Base-by-base conservation (phyloP, 768 basidiomycete species). In the Hydnum rufescens region DNA sequence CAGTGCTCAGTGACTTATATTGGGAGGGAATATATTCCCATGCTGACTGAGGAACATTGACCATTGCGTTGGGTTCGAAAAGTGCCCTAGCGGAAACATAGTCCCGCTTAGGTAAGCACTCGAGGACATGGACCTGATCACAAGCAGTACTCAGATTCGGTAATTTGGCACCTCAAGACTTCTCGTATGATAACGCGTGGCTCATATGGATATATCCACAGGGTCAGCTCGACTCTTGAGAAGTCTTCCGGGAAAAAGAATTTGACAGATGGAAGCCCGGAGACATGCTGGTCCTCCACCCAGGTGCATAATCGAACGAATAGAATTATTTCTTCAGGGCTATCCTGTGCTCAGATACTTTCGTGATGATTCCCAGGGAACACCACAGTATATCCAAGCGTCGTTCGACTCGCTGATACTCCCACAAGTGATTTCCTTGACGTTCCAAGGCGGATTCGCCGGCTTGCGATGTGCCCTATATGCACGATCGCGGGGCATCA, bases 361-460 rank as follows among this genome's bases (percentile, higher is more conserved):
- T 46, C 19, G 22, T 8, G 6, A 34, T 19, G 16, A 22, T 22
- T 8, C 42, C n/a, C 58, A 87, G 85, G 83, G 83, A 23, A 68
- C 78, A 6, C 83, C 82, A 1, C 85, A 87, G 66, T 78, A 68
- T 57, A 73, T 88, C 56, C 81, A 83, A 51, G 64, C 86, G 26
- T 63, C 64, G 2, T 88, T 87, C 58, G 48, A 67, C 4, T 58
- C 64, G 4, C 70, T 63, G 48, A 74, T 82, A n/a, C 58, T 71
- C 32, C 82, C 81, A 3, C 70, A 66, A 56, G 68, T 67, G 25
- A 57, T 86, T 18, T 67, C 66, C 19, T 55, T 86, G 56, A 85
- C 80, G 1, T 89, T 89, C 60, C 85, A 89, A 68, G 85, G 85
- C 13, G 85, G 85, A 1, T 88, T 89, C 62, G 86, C 80, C 0